A percentile compares a stretch with the other conserved stretches of the same genome.
phyloP scores from a whole-genome alignment of 139 green algal genomes.

The Haematococcus lacustris region DNA sequence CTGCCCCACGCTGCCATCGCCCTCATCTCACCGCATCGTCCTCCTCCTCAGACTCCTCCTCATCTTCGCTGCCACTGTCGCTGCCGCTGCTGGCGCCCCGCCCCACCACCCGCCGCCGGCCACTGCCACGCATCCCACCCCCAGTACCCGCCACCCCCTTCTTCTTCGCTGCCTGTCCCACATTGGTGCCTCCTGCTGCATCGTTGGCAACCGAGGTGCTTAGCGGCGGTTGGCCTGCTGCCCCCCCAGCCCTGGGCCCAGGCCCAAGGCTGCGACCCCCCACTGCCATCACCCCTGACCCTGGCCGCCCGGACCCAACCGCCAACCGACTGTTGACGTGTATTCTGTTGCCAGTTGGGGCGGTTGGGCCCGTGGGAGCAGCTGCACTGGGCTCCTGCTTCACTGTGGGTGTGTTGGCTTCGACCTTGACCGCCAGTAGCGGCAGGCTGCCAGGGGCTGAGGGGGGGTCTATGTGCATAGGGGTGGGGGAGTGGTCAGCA shows the following conservation, averaged over 20 bases:
- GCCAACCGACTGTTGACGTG: neutral
- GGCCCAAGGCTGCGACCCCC: neutral
- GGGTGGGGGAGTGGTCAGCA: neutral
- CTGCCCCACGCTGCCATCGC: too few relatives aligned
- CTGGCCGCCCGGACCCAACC: neutral
- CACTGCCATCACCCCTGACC: neutral
- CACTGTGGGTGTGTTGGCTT: neutral
- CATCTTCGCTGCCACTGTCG: conserved; percentile 28
- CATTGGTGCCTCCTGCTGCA: too few relatives aligned
- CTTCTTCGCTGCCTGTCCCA: too few relatives aligned
- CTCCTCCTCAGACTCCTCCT: conserved; percentile 36
- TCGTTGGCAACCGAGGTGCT: too few relatives aligned
- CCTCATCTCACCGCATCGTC: conserved; percentile 53
- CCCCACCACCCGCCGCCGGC: conserved; percentile 2
- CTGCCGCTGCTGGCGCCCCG: conserved; percentile 11
- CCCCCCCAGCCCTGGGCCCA: neutral
- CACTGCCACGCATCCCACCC: neutral
- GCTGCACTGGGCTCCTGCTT: neutral
- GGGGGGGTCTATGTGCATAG: neutral
- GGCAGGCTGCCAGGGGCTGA: too few relatives aligned
- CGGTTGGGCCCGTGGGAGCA: neutral
- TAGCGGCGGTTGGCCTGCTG: too few relatives aligned
- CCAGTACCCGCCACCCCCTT: too few relatives aligned
- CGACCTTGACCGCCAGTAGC: too few relatives aligned
- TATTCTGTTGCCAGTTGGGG: neutral